Conservation (phyloP, 2,329 filamentous ascomycete genomes). For the Acarospora socialis region DNA sequence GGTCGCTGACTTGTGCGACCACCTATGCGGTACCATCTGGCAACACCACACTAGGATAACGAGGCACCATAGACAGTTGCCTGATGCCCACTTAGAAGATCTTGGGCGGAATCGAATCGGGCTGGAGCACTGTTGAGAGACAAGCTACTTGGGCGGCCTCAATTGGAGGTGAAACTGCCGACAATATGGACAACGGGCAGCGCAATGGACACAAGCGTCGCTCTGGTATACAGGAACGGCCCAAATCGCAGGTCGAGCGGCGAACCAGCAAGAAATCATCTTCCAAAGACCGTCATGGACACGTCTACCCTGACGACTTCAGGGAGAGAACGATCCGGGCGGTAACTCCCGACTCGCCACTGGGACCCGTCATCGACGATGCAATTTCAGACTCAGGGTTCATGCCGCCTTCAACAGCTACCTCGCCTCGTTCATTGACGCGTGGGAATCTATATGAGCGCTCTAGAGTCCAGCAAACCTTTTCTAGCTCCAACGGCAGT, state of each 20-base stretch:
- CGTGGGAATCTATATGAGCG: constrained; percentile 1
- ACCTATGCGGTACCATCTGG: no score
- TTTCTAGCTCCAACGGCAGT: constrained; percentile 1
- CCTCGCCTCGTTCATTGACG: constrained; percentile 7
- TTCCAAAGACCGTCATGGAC: constrained; percentile 32
- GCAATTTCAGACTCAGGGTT: not conserved
- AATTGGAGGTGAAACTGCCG: not conserved
- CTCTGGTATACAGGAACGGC: constrained; percentile 9
- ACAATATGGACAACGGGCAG: constrained; percentile 7
- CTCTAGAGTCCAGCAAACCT: constrained; percentile 2
- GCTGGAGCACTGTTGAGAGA: no score
- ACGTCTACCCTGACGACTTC: constrained; percentile 32
- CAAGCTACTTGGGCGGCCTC: not conserved
- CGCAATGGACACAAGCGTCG: constrained; percentile 12
- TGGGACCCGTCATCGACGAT: constrained; percentile 12
- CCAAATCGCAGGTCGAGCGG: constrained; percentile 24
- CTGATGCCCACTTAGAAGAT: no score
- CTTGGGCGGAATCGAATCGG: no score
- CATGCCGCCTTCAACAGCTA: not conserved
- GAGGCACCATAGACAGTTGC: no score
- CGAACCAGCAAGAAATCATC: constrained; percentile 33
- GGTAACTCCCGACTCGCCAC: constrained; percentile 30
- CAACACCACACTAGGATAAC: no score
- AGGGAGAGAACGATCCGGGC: constrained; percentile 30
- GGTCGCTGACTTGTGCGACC: no score